Base-by-base conservation (phyloP, 2,329 filamentous ascomycete species). In the Colletotrichum plurivorum region DNA sequence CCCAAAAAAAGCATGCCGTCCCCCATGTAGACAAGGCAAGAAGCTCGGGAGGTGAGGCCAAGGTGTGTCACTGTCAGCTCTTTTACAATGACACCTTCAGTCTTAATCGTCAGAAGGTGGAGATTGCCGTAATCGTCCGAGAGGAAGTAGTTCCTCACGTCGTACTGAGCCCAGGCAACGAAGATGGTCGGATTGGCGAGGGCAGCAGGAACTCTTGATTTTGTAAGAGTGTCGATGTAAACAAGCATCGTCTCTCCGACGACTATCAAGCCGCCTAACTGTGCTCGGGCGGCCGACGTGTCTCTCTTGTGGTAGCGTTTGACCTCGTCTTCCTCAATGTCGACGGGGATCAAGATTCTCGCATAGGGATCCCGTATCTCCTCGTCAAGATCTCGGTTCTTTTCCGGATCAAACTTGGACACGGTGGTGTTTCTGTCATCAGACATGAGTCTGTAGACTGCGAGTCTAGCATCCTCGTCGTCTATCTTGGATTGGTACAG, bases 91-190 rank as follows among this genome's bases (percentile, higher is more conserved):
- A 89, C 87, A 4, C 89, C 85, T 10, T 86, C 83, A 2, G 94
- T 85, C 15, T 92, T 80, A 13, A 99, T 88, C 77, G 94, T 94
- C 45, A 99, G 83, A n/a, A 98, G 84, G 76, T 95, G 94, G 25
- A 99, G 80, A 57, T 88, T 88, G 16, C 96, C 95, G 76, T 96
- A 98, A 74, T 98, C 94, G 77, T 99, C 96, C 1, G 93, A 94
- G 2, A 99, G 82, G n/a, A 98, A 85, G 82, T 94, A 98, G 75
- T 92, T 88, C 46, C 92, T 91, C 25, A 90, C 89, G 75, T 98
- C 93, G 59, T 96, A 90, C 74, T 92, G 89, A 71, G 93, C 93
- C 95, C 95, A 99, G 2, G 94, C 90, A n/a, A 96, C 92, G 74
- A 97, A 98, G 43, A 97, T 91, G 3, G 92, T 94, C 0, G 94